Evolutionary conservation across 2,329 filamentous ascomycete species (phyloP), one percentile per base, ranked within the genome.

Genomic region (Pseudocercospora musae): DNA sequence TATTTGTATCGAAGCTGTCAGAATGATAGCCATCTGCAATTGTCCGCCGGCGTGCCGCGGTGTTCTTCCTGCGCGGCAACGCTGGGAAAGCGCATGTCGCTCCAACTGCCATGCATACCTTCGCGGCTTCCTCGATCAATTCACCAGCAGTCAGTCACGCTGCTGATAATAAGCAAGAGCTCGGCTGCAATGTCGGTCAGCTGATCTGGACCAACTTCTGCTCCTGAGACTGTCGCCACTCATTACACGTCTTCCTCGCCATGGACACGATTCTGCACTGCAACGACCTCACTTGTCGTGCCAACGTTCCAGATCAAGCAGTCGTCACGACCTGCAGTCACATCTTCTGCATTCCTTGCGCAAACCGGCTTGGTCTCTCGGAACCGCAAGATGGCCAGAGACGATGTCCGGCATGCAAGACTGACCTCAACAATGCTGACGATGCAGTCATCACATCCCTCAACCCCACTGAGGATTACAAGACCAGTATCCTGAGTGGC

Each of bases 291-390:
- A 89, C 87, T 64, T 97, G 94, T 72, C 85, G 91, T 52, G 80
- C 79, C 44, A 84, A 88, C 67, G 82, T 96, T 33, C 82, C 80
- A 33, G 86, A 90, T 44, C 82, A 84, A 65, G 93, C 92, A 10
- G 83, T 96, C 1, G 91, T 96, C 33, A 96, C 93, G 4, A 95
- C 90, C 13, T 98, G 93, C 85, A 92, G 92, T 65, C 94, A 97
- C 76, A 88, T 96, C 46, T 96, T 96, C 77, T 97, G 94, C 73
- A 76, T 87, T 1, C 80, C 85, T 18, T 98, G 94, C 71, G 88
- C 90, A 25, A 82, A 87, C 37, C 79, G 76, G 3, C 80, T 87
- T 13, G 87, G 87, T 0, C 79, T 96, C n/a, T 82, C 84, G 0
- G 66, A 65, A 15, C 80, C 84, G 23, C 79, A 80, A 2, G 79